These are phyloP conservation scores for Podila epigama DNA, from an alignment of 192 early-diverging fungal species.

Conservation along the genomic window DNA sequence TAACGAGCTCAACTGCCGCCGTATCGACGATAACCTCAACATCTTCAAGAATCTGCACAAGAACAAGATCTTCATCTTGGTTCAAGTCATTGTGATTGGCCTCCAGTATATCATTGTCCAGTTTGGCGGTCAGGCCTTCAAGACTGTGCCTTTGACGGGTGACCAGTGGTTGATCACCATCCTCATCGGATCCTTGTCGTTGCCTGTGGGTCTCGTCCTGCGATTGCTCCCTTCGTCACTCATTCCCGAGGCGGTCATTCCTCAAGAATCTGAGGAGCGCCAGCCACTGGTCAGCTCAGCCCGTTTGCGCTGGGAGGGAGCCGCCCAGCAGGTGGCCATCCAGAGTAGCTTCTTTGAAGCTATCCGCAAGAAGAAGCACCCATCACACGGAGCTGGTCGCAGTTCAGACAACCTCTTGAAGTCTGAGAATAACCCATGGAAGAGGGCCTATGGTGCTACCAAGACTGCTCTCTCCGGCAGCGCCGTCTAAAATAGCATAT, in stretches of 20 bases:
- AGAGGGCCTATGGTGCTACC: no score
- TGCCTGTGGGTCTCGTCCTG: slow-evolving; percentile 83
- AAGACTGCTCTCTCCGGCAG: no score
- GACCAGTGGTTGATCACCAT: slow-evolving; percentile 85
- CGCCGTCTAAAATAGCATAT: no score
- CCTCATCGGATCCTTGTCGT: slow-evolving; percentile 77
- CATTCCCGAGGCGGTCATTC: slow-evolving; percentile 46
- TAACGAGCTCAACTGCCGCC: slow-evolving; percentile 93
- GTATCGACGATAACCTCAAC: slow-evolving; percentile 81
- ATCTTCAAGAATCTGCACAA: slow-evolving; percentile 86
- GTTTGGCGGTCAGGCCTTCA: slow-evolving; percentile 91
- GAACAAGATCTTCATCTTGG: slow-evolving; percentile 82
- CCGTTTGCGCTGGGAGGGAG: slow-evolving; percentile 28
- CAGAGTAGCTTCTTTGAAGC: not conserved
- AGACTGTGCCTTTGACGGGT: slow-evolving; percentile 69
- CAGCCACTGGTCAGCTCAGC: slow-evolving; percentile 30
- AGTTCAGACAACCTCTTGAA: not conserved
- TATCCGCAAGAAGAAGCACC: not conserved
- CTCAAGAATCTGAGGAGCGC: slow-evolving; percentile 36
- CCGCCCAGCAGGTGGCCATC: slow-evolving; percentile 4
- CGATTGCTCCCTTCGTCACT: slow-evolving; percentile 78
- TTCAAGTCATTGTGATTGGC: slow-evolving; percentile 75
- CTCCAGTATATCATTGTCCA: slow-evolving; percentile 87
- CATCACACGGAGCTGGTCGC: not conserved
- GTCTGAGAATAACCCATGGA: no score